phyloP scores from a whole-genome alignment of 768 basidiomycete species.

The Kondoa subrosea region DNA sequence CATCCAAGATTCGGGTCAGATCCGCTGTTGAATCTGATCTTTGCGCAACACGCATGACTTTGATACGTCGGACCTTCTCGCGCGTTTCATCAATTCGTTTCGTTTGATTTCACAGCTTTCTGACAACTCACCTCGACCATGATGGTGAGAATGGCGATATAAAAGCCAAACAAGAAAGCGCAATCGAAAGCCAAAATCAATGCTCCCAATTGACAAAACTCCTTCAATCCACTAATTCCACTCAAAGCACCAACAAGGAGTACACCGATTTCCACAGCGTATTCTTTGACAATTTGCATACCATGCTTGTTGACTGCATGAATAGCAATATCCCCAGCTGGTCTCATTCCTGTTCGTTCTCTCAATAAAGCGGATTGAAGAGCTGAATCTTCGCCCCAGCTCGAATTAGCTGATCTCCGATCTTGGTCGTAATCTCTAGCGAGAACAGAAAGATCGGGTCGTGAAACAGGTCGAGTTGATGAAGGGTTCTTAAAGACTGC shows the following conservation, averaged over 20 bases:
- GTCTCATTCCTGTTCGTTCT: constrained; percentile 24
- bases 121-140: constrained; percentile 65
- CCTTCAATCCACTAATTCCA: constrained; percentile 70
- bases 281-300: constrained; percentile 73
- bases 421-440: constrained; percentile 10
- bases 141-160: constrained; percentile 70
- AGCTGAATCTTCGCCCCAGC: background rate
- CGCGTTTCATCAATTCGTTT: background rate
- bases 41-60: constrained; percentile 34
- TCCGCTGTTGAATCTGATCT: constrained; percentile 28
- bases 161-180: constrained; percentile 71
- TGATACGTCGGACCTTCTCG: constrained; percentile 37
- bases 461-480: constrained; percentile 4
- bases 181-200: constrained; percentile 76
- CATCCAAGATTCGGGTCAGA: constrained; percentile 25
- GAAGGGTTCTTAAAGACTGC: constrained; percentile 68
- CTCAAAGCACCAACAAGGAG: constrained; percentile 70
- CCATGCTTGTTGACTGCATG: constrained; percentile 67
- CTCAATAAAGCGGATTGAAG: background rate
- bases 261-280: constrained; percentile 77
- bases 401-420: constrained; percentile 4
- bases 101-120: background rate
- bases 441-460: constrained; percentile 1
- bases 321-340: constrained; percentile 65
- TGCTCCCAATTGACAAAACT: constrained; percentile 89